Conservation (phyloP, 257 asterid genomes). For the Jaltomata sinuosa region DNA sequence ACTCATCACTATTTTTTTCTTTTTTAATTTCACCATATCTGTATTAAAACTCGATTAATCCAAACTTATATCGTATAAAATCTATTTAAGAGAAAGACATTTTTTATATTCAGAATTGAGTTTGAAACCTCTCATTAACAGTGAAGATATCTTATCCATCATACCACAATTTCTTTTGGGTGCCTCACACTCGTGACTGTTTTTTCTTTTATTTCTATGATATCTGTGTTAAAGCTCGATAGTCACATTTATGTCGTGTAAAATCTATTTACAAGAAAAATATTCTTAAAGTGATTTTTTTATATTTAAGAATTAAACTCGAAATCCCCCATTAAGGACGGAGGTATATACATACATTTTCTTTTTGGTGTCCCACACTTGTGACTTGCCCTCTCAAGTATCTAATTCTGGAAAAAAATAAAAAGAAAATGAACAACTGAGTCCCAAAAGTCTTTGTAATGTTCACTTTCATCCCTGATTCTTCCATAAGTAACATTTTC, state of each 20-base stretch:
- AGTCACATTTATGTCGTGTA: no score
- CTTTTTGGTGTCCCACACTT: no score
- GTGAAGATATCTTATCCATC: not conserved
- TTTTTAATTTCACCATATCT: rapidly evolving
- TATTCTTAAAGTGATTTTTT: no score
- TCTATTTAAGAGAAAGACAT: not conserved
- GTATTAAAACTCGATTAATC: not conserved
- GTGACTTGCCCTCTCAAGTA: not conserved
- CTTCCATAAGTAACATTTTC: not conserved
- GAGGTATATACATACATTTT: no score
- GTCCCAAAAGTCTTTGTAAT: not conserved
- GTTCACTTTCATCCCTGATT: not conserved
- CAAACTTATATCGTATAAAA: rapidly evolving
- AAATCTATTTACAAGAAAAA: no score
- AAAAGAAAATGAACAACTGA: not conserved
- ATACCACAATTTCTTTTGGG: not conserved
- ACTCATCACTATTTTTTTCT: not conserved
- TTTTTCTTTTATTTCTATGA: no score
- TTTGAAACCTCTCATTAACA: rapidly evolving
- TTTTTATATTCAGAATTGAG: not conserved
- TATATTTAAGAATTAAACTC: no score
- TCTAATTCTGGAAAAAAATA: not conserved
- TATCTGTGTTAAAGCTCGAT: no score
- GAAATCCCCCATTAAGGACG: no score
- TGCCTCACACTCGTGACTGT: not conserved